Evolutionary conservation across 768 basidiomycete genomes (phyloP), one percentile per base, ranked within the genome.

Genomic region (Terana coerulea): DNA sequence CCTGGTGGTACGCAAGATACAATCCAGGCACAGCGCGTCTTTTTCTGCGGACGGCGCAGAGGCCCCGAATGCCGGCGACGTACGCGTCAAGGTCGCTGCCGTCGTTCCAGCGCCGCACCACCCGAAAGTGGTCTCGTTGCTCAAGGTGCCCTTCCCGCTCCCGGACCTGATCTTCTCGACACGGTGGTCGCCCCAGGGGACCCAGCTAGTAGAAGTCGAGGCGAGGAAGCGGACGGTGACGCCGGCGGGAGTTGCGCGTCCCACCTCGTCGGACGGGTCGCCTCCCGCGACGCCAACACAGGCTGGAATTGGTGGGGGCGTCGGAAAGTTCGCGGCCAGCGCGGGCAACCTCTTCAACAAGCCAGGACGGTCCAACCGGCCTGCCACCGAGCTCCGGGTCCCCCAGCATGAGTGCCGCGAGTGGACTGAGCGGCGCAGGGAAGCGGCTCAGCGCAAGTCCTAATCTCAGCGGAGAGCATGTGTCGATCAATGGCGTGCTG

Each of bases 61-160:
- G 29, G 19, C 52, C 17, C 24, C 19, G 29, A 33, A 19, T 33
- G 14, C 35, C 30, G 49, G 47, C 46, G 44, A 51, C 44, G 57
- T 73, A 8, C 66, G 68, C 19, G 58, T 92, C 30, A 87, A 90
- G 63, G 82, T 95, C 10, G 95, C 84, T 15, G 92, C 89, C 28
- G 76, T 98, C 29, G 84, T 84, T 11, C 95, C 95, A 21, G 92
- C 92, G 7, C 95, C 94, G 21, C 94, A 98, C 65, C 95, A 98
- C 67, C 95, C 95, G 8, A 93, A 95, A 64, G 88, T 98, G 19
- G 88, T 98, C 36, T 87, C 85, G 31, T 83, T 94, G 71, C 77
- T 98, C 59, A 93, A 93, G 67, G 81, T 95, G 47, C 92, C 95
- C 22, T 94, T 88, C 70, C 87, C 91, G 0, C 76, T 97, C 1